Evolutionary conservation across 805 yeast species (phyloP).

Genomic region (Candida pseudofarinosa): DNA sequence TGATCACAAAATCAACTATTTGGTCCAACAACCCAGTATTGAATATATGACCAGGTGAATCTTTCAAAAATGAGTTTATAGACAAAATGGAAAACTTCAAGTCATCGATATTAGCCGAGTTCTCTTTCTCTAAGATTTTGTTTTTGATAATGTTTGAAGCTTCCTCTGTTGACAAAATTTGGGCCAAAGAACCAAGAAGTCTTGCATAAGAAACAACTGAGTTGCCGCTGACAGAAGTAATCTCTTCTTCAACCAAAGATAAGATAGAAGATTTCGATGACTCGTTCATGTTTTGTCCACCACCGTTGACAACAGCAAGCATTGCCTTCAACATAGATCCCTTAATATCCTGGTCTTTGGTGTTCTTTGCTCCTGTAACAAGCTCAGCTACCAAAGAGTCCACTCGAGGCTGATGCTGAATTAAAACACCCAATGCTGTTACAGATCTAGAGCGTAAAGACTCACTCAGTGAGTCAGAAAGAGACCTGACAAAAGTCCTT

Average conservation of each 20-base stretch:
- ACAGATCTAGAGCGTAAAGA: constrained; percentile 81
- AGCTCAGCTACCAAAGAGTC: constrained; percentile 89
- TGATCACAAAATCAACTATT: constrained; percentile 45
- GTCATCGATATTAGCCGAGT: constrained; percentile 41
- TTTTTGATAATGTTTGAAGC: constrained; percentile 54
- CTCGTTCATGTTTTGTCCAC: constrained; percentile 76
- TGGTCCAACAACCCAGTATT: constrained; percentile 47
- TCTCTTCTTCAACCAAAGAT: constrained; percentile 70
- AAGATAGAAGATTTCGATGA: constrained; percentile 65
- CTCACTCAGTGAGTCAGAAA: constrained; percentile 74
- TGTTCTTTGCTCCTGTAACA: constrained; percentile 65
- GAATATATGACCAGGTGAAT: constrained; percentile 65
- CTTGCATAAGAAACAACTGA: constrained; percentile 73
- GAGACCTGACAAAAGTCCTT: constrained; percentile 90
- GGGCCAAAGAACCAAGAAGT: constrained; percentile 72
- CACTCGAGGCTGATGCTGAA: constrained; percentile 86
- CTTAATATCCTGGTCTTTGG: constrained; percentile 68
- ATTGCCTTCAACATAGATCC: constrained; percentile 83
- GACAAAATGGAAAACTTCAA: constrained; percentile 60
- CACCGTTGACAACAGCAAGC: constrained; percentile 73
- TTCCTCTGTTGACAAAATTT: constrained; percentile 60
- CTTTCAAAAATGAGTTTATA: constrained; percentile 74
- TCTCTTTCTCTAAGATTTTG: constrained; percentile 51
- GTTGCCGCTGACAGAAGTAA: constrained; percentile 49
- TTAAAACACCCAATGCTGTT: constrained; percentile 80